These are phyloP conservation scores for Sporisorium sorghi DNA, from an alignment of 1,284 basidiomycete species.

Conservation along the genomic window DNA sequence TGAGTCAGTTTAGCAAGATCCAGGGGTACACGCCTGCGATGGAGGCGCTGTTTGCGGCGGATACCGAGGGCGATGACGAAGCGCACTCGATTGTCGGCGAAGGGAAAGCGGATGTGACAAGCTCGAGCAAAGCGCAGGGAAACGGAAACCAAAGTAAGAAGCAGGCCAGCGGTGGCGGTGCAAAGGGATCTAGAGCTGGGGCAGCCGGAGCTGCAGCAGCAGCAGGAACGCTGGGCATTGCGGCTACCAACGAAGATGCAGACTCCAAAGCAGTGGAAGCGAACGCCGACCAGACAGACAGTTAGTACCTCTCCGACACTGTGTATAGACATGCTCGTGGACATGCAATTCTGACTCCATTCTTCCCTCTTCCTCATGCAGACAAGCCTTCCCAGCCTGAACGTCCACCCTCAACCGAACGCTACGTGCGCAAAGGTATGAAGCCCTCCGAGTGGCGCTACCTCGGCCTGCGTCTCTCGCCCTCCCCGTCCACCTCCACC, in stretches of 20 bases:
- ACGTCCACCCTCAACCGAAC: not conserved
- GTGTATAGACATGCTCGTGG: not conserved
- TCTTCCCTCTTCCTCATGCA: conserved; percentile 7
- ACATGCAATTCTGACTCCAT: conserved; percentile 5
- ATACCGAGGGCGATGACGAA: conserved; percentile 74
- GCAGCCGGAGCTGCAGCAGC: conserved; percentile 4
- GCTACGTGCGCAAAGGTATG: conserved; percentile 37
- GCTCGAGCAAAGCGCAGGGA: not conserved
- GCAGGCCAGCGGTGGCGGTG: conserved; percentile 2
- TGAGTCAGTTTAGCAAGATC: conserved; percentile 85
- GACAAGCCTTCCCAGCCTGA: not conserved
- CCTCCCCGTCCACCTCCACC: not conserved
- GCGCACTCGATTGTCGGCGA: conserved; percentile 12
- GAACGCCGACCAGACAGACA: conserved; percentile 13
- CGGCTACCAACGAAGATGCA: conserved; percentile 4
- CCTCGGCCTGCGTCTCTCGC: conserved; percentile 22
- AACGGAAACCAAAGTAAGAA: conserved; percentile 8
- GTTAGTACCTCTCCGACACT: conserved; percentile 18
- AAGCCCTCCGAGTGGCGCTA: conserved; percentile 40
- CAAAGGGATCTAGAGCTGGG: conserved; percentile 7
- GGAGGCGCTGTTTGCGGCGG: conserved; percentile 76
- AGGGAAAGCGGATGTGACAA: not conserved
- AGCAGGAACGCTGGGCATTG: conserved; percentile 11
- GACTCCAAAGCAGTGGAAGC: not conserved
- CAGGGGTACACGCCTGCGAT: conserved; percentile 79